phyloP scores from a whole-genome alignment of 371 early-diverging fungal genomes.

The Circinella minor region DNA sequence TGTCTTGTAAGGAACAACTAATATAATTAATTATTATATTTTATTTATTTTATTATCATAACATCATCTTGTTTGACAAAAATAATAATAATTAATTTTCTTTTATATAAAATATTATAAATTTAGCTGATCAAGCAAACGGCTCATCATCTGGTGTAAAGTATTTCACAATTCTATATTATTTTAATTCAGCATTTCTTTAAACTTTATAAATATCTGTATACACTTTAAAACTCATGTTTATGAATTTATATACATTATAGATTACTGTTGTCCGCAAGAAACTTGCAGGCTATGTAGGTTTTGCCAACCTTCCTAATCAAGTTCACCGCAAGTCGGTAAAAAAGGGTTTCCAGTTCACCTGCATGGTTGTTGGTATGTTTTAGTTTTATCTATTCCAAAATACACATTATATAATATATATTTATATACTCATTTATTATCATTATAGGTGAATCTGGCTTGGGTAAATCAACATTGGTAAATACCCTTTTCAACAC shows the following conservation, averaged over 20 bases:
- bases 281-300: conserved; percentile 94
- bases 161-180: not conserved
- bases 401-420: too few species aligned
- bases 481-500: conserved; percentile 98
- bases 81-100: too few species aligned
- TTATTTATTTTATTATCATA: conserved; percentile 11
- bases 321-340: conserved; percentile 98
- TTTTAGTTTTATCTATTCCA: conserved; percentile 9
- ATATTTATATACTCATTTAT: too few species aligned
- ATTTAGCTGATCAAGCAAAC: conserved; percentile 33
- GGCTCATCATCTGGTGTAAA: conserved; percentile 40
- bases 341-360: conserved; percentile 99
- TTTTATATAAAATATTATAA: too few species aligned
- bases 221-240: not conserved
- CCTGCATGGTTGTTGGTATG: conserved; percentile 96
- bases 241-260: not conserved
- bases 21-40: not conserved
- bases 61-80: not conserved
- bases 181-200: not conserved
- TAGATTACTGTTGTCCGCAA: conserved; percentile 62
- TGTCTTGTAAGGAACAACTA: not conserved
- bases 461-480: conserved; percentile 99
- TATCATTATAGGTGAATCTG: conserved; percentile 83
- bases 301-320: conserved; percentile 98
- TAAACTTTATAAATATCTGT: not conserved